Conservation (phyloP, 768 basidiomycete genomes). For the Auricularia cornea region DNA sequence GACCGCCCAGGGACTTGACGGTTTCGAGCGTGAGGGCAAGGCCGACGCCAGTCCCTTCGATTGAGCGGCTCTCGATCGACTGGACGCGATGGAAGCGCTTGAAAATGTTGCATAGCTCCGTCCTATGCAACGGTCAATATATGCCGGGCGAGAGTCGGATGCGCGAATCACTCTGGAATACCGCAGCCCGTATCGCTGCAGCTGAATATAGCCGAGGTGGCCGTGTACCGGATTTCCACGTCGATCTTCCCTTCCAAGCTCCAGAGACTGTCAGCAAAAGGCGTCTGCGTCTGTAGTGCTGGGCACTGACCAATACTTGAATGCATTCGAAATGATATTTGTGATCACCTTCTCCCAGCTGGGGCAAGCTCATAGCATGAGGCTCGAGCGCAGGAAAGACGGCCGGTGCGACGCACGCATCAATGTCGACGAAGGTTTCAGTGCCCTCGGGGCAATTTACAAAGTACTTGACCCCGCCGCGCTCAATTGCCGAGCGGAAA, state of each 20-base stretch:
- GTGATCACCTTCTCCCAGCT: background rate
- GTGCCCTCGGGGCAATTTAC: background rate
- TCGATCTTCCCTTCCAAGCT: background rate
- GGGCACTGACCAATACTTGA: background rate
- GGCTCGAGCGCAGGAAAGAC: no score
- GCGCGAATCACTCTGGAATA: background rate
- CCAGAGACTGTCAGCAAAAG: background rate
- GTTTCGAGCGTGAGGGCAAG: background rate
- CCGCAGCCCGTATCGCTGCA: background rate
- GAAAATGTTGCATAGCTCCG: background rate
- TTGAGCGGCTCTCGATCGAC: background rate
- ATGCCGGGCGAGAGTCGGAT: background rate
- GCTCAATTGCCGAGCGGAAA: background rate
- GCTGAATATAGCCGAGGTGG: background rate
- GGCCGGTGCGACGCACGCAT: background rate
- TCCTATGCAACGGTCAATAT: background rate
- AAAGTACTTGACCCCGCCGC: background rate
- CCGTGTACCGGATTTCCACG: background rate
- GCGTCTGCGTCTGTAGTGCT: no score
- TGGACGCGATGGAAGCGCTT: background rate
- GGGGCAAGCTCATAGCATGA: no score
- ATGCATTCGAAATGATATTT: background rate
- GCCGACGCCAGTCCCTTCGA: background rate
- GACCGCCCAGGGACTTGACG: background rate
- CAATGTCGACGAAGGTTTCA: background rate